Conservation (phyloP, 805 yeast genomes). For the Saturnispora gosingensis region DNA sequence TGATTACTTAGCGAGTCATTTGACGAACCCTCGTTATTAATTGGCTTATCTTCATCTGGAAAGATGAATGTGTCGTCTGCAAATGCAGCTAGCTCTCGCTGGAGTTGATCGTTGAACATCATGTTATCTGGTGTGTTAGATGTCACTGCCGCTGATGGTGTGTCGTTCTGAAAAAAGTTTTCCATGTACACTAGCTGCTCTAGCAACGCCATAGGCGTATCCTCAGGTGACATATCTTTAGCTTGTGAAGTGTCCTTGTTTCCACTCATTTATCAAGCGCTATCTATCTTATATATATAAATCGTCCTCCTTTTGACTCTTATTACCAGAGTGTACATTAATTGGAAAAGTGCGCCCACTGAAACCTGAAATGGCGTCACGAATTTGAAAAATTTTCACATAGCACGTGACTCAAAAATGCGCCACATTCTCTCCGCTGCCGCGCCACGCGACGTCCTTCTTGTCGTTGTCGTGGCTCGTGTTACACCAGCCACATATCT, state of each 20-base stretch:
- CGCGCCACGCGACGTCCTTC: constrained; percentile 35
- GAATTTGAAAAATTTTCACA: background rate
- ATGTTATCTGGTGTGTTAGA: constrained; percentile 24
- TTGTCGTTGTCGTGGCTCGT: constrained; percentile 41
- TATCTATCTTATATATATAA: background rate
- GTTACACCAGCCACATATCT: constrained; percentile 49
- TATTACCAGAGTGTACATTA: background rate
- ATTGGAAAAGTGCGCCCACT: background rate
- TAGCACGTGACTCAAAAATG: background rate
- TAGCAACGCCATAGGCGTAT: constrained; percentile 39
- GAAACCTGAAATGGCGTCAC: background rate
- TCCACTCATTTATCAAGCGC: background rate
- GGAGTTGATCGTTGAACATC: constrained; percentile 42
- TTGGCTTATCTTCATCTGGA: constrained; percentile 72
- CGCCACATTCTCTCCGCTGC: constrained; percentile 36
- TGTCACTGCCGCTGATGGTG: constrained; percentile 24
- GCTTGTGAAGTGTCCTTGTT: background rate
- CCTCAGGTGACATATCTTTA: constrained; percentile 15
- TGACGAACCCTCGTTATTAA: constrained; percentile 16
- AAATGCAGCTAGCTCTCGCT: constrained; percentile 68
- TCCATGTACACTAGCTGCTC: constrained; percentile 79
- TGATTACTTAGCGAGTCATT: background rate
- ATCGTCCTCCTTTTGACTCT: background rate
- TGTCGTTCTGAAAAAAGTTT: constrained; percentile 47
- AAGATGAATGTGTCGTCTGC: constrained; percentile 74